phyloP scores from a whole-genome alignment of 2,329 filamentous ascomycete genomes.

The Microsporum canis region DNA sequence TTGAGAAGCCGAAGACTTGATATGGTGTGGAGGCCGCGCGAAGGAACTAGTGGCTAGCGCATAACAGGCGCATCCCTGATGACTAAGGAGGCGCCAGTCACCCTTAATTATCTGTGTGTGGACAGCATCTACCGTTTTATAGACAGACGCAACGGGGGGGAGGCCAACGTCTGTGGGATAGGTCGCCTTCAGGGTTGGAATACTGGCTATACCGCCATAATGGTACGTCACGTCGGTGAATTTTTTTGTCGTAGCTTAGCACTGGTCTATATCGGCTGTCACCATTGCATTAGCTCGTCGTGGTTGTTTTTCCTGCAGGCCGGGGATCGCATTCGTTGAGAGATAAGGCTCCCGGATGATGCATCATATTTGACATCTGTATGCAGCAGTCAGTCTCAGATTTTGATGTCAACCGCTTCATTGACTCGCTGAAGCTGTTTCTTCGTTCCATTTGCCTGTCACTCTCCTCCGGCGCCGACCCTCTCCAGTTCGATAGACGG shows the following conservation, averaged over 20 bases:
- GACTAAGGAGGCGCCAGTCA: neutral
- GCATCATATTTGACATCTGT: neutral
- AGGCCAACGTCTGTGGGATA: neutral
- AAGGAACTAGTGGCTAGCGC: slow-evolving; percentile 4
- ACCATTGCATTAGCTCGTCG: neutral
- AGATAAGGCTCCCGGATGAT: neutral
- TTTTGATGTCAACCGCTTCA: neutral
- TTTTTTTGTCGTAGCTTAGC: neutral
- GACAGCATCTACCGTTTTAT: neutral
- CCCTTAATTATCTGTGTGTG: neutral
- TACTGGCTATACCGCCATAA: too few species aligned
- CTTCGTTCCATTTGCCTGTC: neutral
- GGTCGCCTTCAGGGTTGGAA: neutral
- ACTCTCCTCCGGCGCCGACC: neutral
- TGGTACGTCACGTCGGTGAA: neutral
- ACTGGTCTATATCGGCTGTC: neutral
- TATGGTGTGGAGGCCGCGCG: slow-evolving; percentile 1
- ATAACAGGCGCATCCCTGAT: slow-evolving; percentile 5
- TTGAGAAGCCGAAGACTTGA: slow-evolving; percentile 4
- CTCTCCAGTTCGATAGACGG: neutral
- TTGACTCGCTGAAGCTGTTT: neutral
- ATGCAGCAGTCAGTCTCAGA: neutral
- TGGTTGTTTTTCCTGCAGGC: neutral
- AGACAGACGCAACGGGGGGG: neutral
- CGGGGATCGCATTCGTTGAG: neutral